Percentiles rank a stretch among this genome's conserved stretches.
phyloP scores from a whole-genome alignment of 2,329 filamentous ascomycete genomes.

The Colletotrichum sidae region DNA sequence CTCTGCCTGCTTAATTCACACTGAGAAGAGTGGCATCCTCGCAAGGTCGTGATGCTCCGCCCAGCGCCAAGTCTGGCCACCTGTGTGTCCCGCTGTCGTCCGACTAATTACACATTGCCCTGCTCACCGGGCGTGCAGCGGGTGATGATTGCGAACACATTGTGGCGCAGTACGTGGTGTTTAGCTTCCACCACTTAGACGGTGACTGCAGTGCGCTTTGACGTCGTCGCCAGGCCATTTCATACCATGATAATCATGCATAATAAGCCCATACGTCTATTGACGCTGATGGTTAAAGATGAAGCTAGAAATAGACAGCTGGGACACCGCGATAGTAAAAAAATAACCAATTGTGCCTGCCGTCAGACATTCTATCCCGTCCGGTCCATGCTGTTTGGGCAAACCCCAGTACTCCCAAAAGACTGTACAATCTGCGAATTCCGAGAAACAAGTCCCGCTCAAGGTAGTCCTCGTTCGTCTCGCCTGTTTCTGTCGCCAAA shows the following conservation, averaged over 20 bases:
- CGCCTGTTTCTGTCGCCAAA: conserved; percentile 74
- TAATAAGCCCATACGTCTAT: neutral
- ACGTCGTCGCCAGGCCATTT: neutral
- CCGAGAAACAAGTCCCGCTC: conserved; percentile 13
- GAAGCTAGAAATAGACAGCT: neutral
- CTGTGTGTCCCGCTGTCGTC: neutral
- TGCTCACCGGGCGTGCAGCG: conserved; percentile 6
- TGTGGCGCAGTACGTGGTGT: conserved; percentile 28
- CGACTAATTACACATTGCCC: neutral
- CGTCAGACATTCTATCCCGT: conserved; percentile 7
- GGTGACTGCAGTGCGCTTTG: neutral
- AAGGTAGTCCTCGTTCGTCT: conserved; percentile 46
- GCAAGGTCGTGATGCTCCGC: conserved; percentile 13
- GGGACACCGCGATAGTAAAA: neutral
- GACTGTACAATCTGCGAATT: conserved; percentile 14
- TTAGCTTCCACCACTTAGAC: neutral
- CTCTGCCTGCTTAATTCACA: too few relatives aligned
- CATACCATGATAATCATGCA: neutral
- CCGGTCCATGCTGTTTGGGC: conserved; percentile 3
- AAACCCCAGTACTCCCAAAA: conserved; percentile 1
- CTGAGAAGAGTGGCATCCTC: neutral
- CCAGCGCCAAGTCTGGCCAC: conserved; percentile 12
- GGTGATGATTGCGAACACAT: conserved; percentile 5
- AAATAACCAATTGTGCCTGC: conserved; percentile 8
- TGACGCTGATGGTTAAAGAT: conserved; percentile 5